Percentiles rank a stretch among this genome's conserved stretches.
Evolutionary conservation across 768 basidiomycete species (phyloP).

Genomic region (Kockovaella imperatae): DNA sequence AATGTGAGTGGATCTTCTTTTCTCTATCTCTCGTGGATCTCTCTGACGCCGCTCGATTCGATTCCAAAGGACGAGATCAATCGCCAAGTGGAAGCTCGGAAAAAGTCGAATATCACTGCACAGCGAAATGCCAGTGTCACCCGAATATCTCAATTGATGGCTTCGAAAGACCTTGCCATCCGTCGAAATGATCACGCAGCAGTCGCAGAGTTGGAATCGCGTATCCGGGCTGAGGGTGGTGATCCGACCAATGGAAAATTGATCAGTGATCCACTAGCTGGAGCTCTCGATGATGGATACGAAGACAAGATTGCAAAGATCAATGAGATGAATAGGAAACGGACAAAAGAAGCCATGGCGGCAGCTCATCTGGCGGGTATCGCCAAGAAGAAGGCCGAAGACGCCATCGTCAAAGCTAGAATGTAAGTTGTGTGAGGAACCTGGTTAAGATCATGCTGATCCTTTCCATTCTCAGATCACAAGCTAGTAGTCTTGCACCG

Average conservation of each 20-base stretch:
- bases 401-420: conserved; percentile 60
- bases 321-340: conserved; percentile 82
- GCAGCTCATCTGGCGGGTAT: conserved; percentile 36
- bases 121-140: conserved; percentile 33
- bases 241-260: conserved; percentile 29
- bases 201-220: conserved; percentile 55
- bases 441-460: conserved; percentile 4
- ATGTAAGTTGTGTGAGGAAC: conserved; percentile 47
- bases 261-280: conserved; percentile 4
- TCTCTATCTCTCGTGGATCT: not conserved
- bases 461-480: not conserved
- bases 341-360: conserved; percentile 57
- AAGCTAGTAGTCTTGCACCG: conserved; percentile 9
- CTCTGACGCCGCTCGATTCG: conserved; percentile 3
- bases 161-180: conserved; percentile 64
- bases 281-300: conserved; percentile 11
- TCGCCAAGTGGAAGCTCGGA: conserved; percentile 59
- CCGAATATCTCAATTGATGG: conserved; percentile 49
- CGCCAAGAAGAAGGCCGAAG: conserved; percentile 66
- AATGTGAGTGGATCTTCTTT: conserved; percentile 58
- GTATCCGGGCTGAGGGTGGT: conserved; percentile 55
- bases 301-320: conserved; percentile 63
- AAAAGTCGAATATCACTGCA: conserved; percentile 17
- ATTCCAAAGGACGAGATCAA: conserved; percentile 66
- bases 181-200: conserved; percentile 65